These are phyloP conservation scores for Lyophyllum decastes DNA, from an alignment of 768 basidiomycete genomes.

Conservation along the genomic window DNA sequence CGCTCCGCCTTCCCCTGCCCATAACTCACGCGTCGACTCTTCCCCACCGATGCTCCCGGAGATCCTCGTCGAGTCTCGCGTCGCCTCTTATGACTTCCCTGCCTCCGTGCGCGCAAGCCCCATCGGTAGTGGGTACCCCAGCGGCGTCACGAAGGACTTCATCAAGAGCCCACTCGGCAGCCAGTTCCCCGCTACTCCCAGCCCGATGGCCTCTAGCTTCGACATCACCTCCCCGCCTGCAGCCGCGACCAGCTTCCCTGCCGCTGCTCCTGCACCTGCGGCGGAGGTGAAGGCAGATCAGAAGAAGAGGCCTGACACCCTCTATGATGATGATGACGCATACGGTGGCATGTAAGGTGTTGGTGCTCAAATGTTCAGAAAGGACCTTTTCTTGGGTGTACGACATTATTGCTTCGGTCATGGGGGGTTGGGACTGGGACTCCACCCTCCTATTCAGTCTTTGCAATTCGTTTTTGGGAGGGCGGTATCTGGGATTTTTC, in stretches of 20 bases:
- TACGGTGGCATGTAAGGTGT: conserved; percentile 22
- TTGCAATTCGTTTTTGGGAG: background rate
- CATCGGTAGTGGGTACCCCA: conserved; percentile 13
- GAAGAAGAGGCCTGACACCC: conserved; percentile 20
- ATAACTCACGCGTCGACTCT: conserved; percentile 46
- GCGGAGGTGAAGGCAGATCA: conserved; percentile 1
- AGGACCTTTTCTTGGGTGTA: conserved; percentile 4
- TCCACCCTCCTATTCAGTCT: background rate
- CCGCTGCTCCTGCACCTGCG: conserved; percentile 11
- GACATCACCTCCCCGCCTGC: conserved; percentile 10
- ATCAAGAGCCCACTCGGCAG: conserved; percentile 22
- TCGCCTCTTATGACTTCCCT: conserved; percentile 14
- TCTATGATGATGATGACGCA: conserved; percentile 23
- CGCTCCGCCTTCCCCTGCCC: conserved; percentile 36
- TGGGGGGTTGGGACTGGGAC: background rate
- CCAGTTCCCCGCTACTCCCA: conserved; percentile 39
- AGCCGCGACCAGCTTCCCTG: conserved; percentile 8
- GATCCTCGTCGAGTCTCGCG: conserved; percentile 44
- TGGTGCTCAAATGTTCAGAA: background rate
- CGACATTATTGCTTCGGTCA: background rate
- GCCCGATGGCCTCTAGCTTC: conserved; percentile 40
- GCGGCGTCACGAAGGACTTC: conserved; percentile 9
- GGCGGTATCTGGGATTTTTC: conserved; percentile 8
- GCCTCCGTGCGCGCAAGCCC: conserved; percentile 11
- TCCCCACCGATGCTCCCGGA: conserved; percentile 56